Conservation (phyloP, 768 basidiomycete species). For the Pulveroboletus sp. region DNA sequence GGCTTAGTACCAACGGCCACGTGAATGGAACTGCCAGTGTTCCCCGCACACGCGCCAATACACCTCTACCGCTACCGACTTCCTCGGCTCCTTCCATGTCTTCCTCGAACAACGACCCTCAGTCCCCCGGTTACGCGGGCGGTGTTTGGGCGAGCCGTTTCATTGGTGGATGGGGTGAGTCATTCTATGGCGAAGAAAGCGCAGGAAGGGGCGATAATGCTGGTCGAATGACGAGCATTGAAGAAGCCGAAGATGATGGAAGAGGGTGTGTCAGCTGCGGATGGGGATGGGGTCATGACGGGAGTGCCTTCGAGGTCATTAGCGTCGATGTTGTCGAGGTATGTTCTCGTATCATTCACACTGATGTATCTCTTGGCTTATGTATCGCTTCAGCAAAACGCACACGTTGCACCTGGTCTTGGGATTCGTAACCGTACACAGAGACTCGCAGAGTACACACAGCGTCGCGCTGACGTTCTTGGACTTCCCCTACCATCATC, state of each 20-base stretch:
- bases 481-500: conserved; percentile 24
- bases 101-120: conserved; percentile 25
- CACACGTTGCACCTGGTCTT: conserved; percentile 49
- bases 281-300: conserved; percentile 79
- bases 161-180: conserved; percentile 39
- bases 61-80: conserved; percentile 21
- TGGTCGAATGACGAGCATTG: conserved; percentile 26
- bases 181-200: conserved; percentile 29
- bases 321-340: conserved; percentile 63
- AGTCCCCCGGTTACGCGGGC: conserved; percentile 23
- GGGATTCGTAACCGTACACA: conserved; percentile 61
- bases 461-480: conserved; percentile 49
- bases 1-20: conserved; percentile 23
- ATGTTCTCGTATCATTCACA: conserved; percentile 20
- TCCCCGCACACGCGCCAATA: conserved; percentile 28
- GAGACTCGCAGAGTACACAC: conserved; percentile 61
- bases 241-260: conserved; percentile 52
- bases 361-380: conserved; percentile 1
- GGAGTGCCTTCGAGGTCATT: conserved; percentile 69
- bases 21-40: conserved; percentile 28
- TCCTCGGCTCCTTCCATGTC: conserved; percentile 22
- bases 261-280: conserved; percentile 58
- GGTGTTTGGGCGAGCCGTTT: conserved; percentile 36
- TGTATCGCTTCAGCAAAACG: conserved; percentile 38
- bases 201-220: conserved; percentile 27